Base-by-base conservation (phyloP, 345 rosid species). In the Euclidium syriacum region DNA sequence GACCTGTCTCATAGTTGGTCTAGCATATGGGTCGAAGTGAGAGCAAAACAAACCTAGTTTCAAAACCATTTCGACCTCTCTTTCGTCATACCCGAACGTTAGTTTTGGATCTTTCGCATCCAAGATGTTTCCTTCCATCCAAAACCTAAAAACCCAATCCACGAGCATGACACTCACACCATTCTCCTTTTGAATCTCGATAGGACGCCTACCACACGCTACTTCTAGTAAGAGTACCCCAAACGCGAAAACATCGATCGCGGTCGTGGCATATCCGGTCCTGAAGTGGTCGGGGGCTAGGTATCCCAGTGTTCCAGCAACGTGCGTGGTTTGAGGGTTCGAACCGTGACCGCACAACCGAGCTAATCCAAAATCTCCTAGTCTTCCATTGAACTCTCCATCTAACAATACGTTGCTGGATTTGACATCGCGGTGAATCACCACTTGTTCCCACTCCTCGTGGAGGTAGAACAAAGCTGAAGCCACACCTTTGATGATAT, bases 361-460 rank as follows among this genome's bases (percentile, higher is more conserved):
- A 4, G 98, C 91, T 2, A 91, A 83, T n/a, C 98, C 98, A 5
- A 91, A 91, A 70, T 85, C 95, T 0, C 97, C 91, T 3, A 90
- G 79, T 72, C 77, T 80, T 18, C 90, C 97, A 38, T 84, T 85
- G 32, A 74, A 27, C 7, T 83, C 94, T 3, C 68, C 58, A 52
- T 88, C 96, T 26, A 88, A 38, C 35, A 87, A 68, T 33, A 88
- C 86, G 46, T 90, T 87, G 22, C 94, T 85, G 1, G 96, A 86
- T 67, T 87, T 90, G 18, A 87, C 52, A 38, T 90, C 97, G 16
- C 97, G 73, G 26, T 88, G 96, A 70, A 91, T 72, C 77, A 91
- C 98, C 1, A 81, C 79, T 58, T 86, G 83, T 56, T 91, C 94
- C 68, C 85, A 91, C 7, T 81, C 96, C 72, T 84, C 94, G 23